phyloP scores from a whole-genome alignment of 2,329 filamentous ascomycete genomes.

The Torrubiella hemipterigena region DNA sequence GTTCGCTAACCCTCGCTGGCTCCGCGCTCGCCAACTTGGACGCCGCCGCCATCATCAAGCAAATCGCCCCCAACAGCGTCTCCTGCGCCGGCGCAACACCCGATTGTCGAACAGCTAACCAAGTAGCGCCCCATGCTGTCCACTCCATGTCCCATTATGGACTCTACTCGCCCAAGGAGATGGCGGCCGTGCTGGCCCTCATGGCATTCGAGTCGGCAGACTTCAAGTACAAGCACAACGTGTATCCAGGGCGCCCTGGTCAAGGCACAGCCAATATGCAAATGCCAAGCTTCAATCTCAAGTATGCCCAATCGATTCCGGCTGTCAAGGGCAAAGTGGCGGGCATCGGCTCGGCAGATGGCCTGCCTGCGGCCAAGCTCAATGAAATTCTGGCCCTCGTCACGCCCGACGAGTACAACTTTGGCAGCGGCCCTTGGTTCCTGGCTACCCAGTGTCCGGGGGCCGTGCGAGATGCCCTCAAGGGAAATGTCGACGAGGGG shows the following conservation, averaged over 20 bases:
- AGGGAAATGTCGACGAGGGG: slow-evolving; percentile 24
- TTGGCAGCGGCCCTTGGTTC: slow-evolving; percentile 41
- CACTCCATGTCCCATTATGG: slow-evolving; percentile 44
- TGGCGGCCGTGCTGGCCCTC: slow-evolving; percentile 58
- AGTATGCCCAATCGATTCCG: slow-evolving; percentile 33
- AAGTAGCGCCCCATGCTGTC: slow-evolving; percentile 46
- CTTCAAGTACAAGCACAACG: slow-evolving; percentile 62
- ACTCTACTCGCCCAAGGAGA: slow-evolving; percentile 42
- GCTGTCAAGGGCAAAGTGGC: slow-evolving; percentile 22
- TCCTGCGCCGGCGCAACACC: slow-evolving; percentile 35
- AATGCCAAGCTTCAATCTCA: slow-evolving; percentile 27
- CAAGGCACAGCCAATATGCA: slow-evolving; percentile 58
- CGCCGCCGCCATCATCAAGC: slow-evolving; percentile 28
- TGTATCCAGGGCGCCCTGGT: slow-evolving; percentile 42
- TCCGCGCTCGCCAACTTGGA: too few relatives aligned
- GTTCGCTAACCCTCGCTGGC: too few relatives aligned
- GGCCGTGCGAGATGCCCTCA: slow-evolving; percentile 20
- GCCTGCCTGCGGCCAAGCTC: slow-evolving; percentile 17
- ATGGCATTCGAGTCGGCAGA: slow-evolving; percentile 60
- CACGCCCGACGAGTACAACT: slow-evolving; percentile 37
- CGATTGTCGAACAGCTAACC: slow-evolving; percentile 55
- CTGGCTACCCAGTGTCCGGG: slow-evolving; percentile 28
- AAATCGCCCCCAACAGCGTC: slow-evolving; percentile 45
- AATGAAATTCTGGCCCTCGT: slow-evolving; percentile 32
- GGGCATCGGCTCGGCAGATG: slow-evolving; percentile 14